Evolutionary conservation across 2,329 filamentous ascomycete species (phyloP).

Genomic region (Neofusicoccum parvum): DNA sequence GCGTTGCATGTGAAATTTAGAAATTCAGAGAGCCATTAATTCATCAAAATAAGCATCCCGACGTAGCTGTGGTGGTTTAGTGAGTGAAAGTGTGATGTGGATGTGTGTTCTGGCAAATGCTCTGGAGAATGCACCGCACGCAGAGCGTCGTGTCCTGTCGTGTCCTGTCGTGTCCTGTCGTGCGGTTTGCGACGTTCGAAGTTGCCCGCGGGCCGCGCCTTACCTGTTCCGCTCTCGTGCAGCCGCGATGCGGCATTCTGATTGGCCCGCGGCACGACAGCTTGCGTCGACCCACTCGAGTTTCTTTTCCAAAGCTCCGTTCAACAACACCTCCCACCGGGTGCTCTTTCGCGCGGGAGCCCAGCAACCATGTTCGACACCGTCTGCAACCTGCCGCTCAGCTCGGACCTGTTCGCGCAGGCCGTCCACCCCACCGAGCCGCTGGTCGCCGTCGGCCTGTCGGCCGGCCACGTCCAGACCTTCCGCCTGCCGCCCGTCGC

Average conservation of each 20-base stretch:
- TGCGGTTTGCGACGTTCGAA: not conserved
- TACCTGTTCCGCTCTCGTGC: not conserved
- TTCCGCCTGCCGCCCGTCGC: conserved; percentile 70
- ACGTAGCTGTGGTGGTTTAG: too few relatives aligned
- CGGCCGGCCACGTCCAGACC: conserved; percentile 81
- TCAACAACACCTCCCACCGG: not conserved
- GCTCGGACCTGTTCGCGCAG: conserved; percentile 84
- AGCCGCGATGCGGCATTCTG: not conserved
- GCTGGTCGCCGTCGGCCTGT: conserved; percentile 81
- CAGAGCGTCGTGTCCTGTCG: too few relatives aligned
- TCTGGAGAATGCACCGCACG: too few relatives aligned
- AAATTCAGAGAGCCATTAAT: not conserved
- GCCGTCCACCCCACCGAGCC: conserved; percentile 83
- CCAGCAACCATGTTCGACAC: conserved; percentile 75
- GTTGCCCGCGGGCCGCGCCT: not conserved
- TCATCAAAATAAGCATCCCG: not conserved
- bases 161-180: too few relatives aligned
- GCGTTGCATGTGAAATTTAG: not conserved
- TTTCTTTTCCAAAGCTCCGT: not conserved
- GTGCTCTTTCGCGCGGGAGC: too few relatives aligned
- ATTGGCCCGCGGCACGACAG: not conserved
- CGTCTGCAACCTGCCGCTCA: conserved; percentile 83
- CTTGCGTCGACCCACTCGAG: not conserved
- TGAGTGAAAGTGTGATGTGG: not conserved
- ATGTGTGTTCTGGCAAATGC: not conserved